Evolutionary conservation across 495 filamentous ascomycete genomes (phyloP).

Genomic region (Penicillium roqueforti): DNA sequence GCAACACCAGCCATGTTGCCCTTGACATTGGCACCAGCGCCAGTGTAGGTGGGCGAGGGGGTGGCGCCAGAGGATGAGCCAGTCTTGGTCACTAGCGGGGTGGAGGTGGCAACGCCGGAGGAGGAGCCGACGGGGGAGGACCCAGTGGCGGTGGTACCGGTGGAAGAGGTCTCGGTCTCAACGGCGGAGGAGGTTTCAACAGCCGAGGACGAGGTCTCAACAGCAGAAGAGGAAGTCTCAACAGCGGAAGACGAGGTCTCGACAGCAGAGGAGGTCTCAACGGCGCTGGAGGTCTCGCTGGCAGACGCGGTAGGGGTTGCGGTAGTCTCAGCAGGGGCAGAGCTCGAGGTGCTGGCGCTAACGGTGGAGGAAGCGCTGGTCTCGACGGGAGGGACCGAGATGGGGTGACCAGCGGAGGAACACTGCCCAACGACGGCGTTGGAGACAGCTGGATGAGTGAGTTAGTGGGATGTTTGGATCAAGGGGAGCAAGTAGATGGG

Average conservation of each 20-base stretch:
- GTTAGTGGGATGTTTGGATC: neutral
- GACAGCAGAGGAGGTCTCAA: neutral
- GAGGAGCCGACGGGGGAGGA: neutral
- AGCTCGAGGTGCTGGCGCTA: too few relatives aligned
- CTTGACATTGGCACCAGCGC: slow-evolving; percentile 24
- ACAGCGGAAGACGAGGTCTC: neutral
- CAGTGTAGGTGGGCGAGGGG: slow-evolving; percentile 24
- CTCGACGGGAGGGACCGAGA: slow-evolving; percentile 33
- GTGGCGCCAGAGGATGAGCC: slow-evolving; percentile 7
- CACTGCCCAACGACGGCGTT: slow-evolving; percentile 34
- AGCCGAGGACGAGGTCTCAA: slow-evolving; percentile 1
- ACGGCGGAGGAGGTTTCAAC: neutral
- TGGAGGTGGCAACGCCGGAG: slow-evolving; percentile 11
- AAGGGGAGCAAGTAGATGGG: neutral
- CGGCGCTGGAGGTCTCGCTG: neutral
- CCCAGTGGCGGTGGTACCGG: slow-evolving; percentile 1
- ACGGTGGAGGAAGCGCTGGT: slow-evolving; percentile 13
- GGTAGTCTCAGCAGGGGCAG: slow-evolving; percentile 3
- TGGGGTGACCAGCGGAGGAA: slow-evolving; percentile 35
- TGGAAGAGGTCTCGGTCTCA: neutral
- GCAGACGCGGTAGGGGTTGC: slow-evolving; percentile 13
- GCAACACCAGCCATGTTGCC: slow-evolving; percentile 32
- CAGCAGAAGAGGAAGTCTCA: neutral
- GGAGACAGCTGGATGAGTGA: slow-evolving; percentile 30
- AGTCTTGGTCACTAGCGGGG: slow-evolving; percentile 14